Evolutionary conservation across 345 rosid species (phyloP).

Genomic region (Geranium brycei): DNA sequence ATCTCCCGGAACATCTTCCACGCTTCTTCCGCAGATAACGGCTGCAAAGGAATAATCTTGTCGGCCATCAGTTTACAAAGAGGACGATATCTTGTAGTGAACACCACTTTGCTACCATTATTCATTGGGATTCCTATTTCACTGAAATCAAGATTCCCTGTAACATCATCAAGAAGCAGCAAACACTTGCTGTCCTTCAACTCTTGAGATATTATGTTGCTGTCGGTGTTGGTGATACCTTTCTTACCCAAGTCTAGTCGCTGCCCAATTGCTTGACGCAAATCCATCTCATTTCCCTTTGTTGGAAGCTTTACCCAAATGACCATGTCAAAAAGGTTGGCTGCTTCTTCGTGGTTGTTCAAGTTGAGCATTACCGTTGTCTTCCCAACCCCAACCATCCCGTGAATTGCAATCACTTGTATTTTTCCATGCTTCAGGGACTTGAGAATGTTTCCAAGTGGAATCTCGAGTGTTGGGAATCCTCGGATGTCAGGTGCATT

Average conservation of each 20-base stretch:
- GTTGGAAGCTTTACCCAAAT: background rate
- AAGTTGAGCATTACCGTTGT: constrained; percentile 8
- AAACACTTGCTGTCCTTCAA: background rate
- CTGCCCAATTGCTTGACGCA: background rate
- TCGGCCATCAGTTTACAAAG: constrained; percentile 1
- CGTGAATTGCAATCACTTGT: background rate
- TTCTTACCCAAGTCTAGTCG: background rate
- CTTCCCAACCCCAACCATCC: constrained; percentile 4
- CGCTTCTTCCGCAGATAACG: background rate
- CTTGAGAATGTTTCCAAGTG: background rate
- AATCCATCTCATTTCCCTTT: background rate
- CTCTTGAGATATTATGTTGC: constrained; percentile 1
- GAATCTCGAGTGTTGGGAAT: background rate
- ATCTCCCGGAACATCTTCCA: background rate
- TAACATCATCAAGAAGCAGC: constrained; percentile 9
- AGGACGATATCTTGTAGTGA: constrained; percentile 5
- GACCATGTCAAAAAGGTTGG: constrained; percentile 1
- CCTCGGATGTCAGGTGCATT: background rate
- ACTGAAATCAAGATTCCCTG: background rate
- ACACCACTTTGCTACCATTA: constrained; percentile 6
- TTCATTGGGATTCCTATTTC: background rate
- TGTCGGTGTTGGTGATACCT: background rate
- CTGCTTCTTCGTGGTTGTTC: constrained; percentile 3
- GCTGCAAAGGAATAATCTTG: background rate
- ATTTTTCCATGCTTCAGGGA: background rate